Conservation (phyloP, 148 eudicot genomes). For the Linanthus parryae region DNA sequence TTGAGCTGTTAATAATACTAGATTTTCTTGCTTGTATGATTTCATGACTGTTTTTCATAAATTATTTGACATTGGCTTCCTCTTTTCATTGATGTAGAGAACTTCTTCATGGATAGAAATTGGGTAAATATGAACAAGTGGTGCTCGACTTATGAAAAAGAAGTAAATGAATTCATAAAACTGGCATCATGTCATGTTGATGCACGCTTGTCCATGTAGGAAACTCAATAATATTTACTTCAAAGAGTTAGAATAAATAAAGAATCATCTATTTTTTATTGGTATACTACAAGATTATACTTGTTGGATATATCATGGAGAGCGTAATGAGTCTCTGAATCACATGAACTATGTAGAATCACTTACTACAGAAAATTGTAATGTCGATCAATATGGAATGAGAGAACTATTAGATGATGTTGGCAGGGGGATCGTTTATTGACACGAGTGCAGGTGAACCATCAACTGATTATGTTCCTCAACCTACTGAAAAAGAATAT, state of each 20-base stretch:
- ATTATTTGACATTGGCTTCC: too few relatives aligned
- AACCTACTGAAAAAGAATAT: not conserved
- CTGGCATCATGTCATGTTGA: not conserved
- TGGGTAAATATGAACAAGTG: not conserved
- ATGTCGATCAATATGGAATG: not conserved
- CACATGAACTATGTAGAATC: too few relatives aligned
- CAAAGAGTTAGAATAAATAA: not conserved
- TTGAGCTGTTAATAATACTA: too few relatives aligned
- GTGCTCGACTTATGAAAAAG: not conserved
- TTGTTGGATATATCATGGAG: not conserved
- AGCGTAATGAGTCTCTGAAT: too few relatives aligned
- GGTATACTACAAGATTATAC: not conserved
- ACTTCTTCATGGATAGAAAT: not conserved
- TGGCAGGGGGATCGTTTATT: too few relatives aligned
- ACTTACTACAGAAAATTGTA: not conserved
- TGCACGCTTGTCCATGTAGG: not conserved
- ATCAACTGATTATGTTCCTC: not conserved
- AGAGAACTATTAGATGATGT: not conserved
- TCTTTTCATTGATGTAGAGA: too few relatives aligned
- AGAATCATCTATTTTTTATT: too few relatives aligned
- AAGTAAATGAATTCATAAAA: not conserved
- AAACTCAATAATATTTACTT: not conserved
- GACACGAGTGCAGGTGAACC: too few relatives aligned
- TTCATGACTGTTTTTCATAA: too few relatives aligned
- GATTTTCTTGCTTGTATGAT: too few relatives aligned